Evolutionary conservation across 805 yeast genomes (phyloP).

Genomic region (Starmerella floris): DNA sequence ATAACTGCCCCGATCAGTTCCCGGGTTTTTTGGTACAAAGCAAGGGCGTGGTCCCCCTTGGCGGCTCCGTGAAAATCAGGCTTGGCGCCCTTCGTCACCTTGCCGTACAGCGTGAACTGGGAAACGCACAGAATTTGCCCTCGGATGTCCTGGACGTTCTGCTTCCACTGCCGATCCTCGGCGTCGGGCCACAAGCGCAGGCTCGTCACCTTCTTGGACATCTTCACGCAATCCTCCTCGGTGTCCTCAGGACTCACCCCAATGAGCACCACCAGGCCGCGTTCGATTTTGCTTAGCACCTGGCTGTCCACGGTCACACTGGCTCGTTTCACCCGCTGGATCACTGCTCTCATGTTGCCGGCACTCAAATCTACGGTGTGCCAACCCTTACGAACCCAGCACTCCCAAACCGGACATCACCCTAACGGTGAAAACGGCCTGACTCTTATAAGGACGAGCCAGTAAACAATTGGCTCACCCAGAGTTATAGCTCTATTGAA

Average conservation of each 20-base stretch:
- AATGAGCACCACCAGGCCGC: slow-evolving; percentile 68
- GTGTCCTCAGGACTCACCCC: slow-evolving; percentile 77
- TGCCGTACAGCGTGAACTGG: slow-evolving; percentile 82
- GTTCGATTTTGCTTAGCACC: slow-evolving; percentile 55
- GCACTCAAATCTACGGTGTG: no score
- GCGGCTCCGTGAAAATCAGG: slow-evolving; percentile 93
- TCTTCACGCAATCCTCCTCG: slow-evolving; percentile 50
- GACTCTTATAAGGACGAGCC: no score
- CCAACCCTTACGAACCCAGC: no score
- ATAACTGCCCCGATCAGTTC: slow-evolving; percentile 21
- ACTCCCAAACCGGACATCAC: no score
- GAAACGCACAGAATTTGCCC: slow-evolving; percentile 78
- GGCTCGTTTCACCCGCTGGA: slow-evolving; percentile 80
- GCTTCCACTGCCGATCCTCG: slow-evolving; percentile 67
- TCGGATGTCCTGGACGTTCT: slow-evolving; percentile 45
- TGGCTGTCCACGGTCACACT: slow-evolving; percentile 70
- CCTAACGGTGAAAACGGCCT: no score
- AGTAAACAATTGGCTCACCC: no score
- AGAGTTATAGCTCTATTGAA: no score
- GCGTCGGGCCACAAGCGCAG: slow-evolving; percentile 67
- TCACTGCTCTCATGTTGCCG: slow-evolving; percentile 75
- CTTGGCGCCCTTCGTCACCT: slow-evolving; percentile 77
- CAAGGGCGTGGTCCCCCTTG: slow-evolving; percentile 48
- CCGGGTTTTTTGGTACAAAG: slow-evolving; percentile 38
- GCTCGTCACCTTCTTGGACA: slow-evolving; percentile 52